Conservation (phyloP, 108 stramenopile genomes). For the Cyclotella atomus region DNA sequence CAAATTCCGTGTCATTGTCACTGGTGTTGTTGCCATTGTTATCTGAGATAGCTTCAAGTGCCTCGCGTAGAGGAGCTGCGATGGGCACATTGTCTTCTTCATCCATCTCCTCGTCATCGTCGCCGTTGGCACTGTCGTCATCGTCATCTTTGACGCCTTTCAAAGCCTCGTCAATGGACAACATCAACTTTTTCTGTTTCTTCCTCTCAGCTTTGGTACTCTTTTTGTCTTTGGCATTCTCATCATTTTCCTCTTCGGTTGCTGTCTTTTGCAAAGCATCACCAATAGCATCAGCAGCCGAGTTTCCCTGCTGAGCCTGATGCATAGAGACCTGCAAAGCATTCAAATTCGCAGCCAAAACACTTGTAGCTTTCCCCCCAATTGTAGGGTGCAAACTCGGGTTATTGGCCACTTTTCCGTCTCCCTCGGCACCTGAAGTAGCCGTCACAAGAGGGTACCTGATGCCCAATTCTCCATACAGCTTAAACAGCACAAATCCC, state of each 20-base stretch:
- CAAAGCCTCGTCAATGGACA: constrained; percentile 74
- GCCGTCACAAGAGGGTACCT: constrained; percentile 75
- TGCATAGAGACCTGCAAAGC: constrained; percentile 67
- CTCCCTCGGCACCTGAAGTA: constrained; percentile 14
- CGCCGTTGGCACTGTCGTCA: constrained; percentile 48
- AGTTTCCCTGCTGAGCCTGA: constrained; percentile 54
- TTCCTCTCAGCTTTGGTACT: constrained; percentile 24
- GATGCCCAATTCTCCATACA: constrained; percentile 90
- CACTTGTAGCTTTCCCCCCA: constrained; percentile 71
- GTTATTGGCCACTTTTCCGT: constrained; percentile 21
- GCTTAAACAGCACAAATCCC: constrained; percentile 95
- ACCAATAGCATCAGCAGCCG: constrained; percentile 67
- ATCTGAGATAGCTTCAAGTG: constrained; percentile 72
- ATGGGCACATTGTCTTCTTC: constrained; percentile 73
- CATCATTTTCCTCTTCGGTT: constrained; percentile 9
- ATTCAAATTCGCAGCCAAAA: constrained; percentile 71
- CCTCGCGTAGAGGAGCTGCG: constrained; percentile 78
- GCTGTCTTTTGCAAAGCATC: constrained; percentile 53
- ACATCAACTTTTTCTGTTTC: constrained; percentile 63
- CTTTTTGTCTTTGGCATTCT: constrained; percentile 20
- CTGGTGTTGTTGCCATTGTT: constrained; percentile 16
- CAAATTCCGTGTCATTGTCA: constrained; percentile 3
- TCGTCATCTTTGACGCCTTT: constrained; percentile 62
- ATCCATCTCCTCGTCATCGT: constrained; percentile 64
- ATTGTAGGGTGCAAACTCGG: constrained; percentile 41